These are phyloP conservation scores for Phoma herbarum DNA, from an alignment of 2,329 filamentous ascomycete species.

Conservation along the genomic window DNA sequence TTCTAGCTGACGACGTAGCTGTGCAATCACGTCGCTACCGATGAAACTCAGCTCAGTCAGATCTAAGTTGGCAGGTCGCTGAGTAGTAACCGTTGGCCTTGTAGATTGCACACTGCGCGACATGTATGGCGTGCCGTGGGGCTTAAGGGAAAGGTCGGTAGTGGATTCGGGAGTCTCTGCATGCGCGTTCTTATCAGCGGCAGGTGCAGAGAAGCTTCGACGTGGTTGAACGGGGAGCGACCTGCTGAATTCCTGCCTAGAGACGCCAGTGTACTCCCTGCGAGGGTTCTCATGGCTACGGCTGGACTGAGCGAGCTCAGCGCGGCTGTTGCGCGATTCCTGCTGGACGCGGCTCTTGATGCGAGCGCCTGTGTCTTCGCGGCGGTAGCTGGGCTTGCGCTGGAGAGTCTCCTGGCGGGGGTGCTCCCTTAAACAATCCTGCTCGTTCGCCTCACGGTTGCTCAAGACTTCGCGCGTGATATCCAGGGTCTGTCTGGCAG, in stretches of 20 bases:
- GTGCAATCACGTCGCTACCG: slow-evolving; percentile 61
- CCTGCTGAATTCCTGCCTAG: slow-evolving; percentile 24
- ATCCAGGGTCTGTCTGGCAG: slow-evolving; percentile 37
- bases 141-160: slow-evolving; percentile 51
- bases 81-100: slow-evolving; percentile 31
- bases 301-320: slow-evolving; percentile 29
- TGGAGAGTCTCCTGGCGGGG: slow-evolving; percentile 30
- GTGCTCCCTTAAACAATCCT: slow-evolving; percentile 31
- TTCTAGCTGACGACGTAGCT: slow-evolving; percentile 64
- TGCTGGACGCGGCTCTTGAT: slow-evolving; percentile 46
- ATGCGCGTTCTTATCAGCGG: slow-evolving; percentile 32
- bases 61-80: slow-evolving; percentile 44
- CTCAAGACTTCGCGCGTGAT: slow-evolving; percentile 45
- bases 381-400: slow-evolving; percentile 41
- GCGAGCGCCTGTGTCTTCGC: slow-evolving; percentile 46
- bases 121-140: slow-evolving; percentile 40
- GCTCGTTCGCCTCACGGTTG: slow-evolving; percentile 38
- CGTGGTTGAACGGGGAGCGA: slow-evolving; percentile 28
- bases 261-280: slow-evolving; percentile 38
- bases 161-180: slow-evolving; percentile 50
- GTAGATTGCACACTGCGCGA: slow-evolving; percentile 34
- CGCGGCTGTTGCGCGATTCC: slow-evolving; percentile 46
- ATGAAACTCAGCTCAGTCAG: slow-evolving; percentile 65
- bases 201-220: slow-evolving; percentile 47
- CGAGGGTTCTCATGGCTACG: slow-evolving; percentile 32